phyloP scores from a whole-genome alignment of 2,329 filamentous ascomycete species.

The Ophiosphaerella korrae region DNA sequence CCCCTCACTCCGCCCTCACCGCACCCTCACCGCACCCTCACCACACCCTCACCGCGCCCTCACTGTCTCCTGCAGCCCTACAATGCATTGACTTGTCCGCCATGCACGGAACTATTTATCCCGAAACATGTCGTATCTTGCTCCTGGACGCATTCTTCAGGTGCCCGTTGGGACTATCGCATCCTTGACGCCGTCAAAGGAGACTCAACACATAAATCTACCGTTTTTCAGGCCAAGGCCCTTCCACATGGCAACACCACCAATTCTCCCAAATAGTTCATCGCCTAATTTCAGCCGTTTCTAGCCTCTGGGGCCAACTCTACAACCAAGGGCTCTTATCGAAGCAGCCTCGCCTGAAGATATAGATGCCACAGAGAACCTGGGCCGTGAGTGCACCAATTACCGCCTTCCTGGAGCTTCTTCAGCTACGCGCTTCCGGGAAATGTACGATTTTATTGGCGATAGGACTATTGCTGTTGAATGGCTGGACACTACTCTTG shows the following conservation, averaged over 20 bases:
- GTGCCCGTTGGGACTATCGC: constrained; percentile 17
- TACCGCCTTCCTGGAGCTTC: constrained; percentile 14
- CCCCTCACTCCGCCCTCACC: too few relatives aligned
- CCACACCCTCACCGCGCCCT: too few relatives aligned
- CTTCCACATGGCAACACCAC: constrained; percentile 4
- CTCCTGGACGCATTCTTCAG: constrained; percentile 14
- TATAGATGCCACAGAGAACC: constrained; percentile 10
- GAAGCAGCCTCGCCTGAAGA: constrained; percentile 14
- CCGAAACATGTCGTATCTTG: constrained; percentile 17
- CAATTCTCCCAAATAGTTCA: constrained; percentile 13
- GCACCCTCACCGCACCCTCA: too few relatives aligned
- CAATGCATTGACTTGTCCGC: too few relatives aligned
- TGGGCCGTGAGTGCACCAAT: constrained; percentile 9
- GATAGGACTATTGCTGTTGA: constrained; percentile 8
- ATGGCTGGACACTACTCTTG: constrained; percentile 23
- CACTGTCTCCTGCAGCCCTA: too few relatives aligned
- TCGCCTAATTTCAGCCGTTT: constrained; percentile 1
- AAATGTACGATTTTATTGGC: constrained; percentile 16
- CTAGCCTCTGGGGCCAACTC: constrained; percentile 6
- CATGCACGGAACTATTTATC: too few relatives aligned
- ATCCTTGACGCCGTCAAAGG: constrained; percentile 10
- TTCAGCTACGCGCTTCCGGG: constrained; percentile 14
- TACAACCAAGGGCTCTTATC: constrained; percentile 15
- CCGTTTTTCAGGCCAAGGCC: constrained; percentile 17
- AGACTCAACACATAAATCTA: constrained; percentile 16